Percentiles rank a stretch among this genome's conserved stretches.
Evolutionary conservation across 2,329 filamentous ascomycete genomes (phyloP).

Genomic region (Pseudodiploospora longispora): DNA sequence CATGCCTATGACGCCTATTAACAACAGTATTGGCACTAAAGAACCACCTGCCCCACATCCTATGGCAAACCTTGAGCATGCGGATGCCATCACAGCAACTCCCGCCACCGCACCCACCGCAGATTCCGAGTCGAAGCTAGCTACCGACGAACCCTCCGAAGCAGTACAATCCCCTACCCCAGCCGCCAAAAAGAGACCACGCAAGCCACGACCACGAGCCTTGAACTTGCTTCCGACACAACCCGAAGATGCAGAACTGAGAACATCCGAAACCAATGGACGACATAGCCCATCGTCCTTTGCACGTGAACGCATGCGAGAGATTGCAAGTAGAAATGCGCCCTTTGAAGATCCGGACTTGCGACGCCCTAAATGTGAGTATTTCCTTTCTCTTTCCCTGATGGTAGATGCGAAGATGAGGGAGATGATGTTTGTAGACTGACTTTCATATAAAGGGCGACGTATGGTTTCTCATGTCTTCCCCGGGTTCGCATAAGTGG

Average conservation of each 20-base stretch:
- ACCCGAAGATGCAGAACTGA: constrained; percentile 25
- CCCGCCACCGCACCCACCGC: not conserved
- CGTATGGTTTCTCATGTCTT: constrained; percentile 7
- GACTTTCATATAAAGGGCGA: constrained; percentile 3
- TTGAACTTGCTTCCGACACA: constrained; percentile 29
- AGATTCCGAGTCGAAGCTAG: constrained; percentile 4
- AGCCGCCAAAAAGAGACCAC: constrained; percentile 14
- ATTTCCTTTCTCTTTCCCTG: not conserved
- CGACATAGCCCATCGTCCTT: constrained; percentile 36
- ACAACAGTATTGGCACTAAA: not conserved
- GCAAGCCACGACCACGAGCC: constrained; percentile 20
- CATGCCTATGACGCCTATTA: constrained; percentile 20
- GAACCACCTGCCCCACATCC: too few species aligned
- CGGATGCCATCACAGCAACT: not conserved
- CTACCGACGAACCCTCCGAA: constrained; percentile 9
- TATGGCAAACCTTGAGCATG: not conserved
- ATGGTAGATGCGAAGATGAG: not conserved
- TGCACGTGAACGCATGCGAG: constrained; percentile 34
- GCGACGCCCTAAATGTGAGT: constrained; percentile 32
- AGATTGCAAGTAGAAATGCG: constrained; percentile 34
- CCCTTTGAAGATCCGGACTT: constrained; percentile 36
- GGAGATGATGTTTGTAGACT: not conserved
- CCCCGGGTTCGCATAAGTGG: constrained; percentile 6
- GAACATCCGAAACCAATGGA: constrained; percentile 19
- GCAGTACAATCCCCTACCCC: constrained; percentile 9